Percentiles rank a stretch among this genome's conserved stretches.
These are phyloP conservation scores for Hypoxylon perforatum DNA, from an alignment of 495 filamentous ascomycete genomes.

Conservation along the genomic window DNA sequence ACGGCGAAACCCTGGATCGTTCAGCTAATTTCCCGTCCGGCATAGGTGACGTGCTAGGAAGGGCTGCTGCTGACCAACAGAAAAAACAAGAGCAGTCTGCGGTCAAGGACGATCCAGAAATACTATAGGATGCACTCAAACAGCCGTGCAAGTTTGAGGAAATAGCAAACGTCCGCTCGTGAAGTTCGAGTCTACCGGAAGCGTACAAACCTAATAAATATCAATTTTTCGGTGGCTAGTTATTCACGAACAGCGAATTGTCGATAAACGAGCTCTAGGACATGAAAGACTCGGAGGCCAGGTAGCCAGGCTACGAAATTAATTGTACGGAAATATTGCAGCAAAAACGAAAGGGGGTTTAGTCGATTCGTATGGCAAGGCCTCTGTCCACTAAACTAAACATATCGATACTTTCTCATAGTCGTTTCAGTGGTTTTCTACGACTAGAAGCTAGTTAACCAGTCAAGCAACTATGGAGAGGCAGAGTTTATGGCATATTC, in stretches of 20 bases:
- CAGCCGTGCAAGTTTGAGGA: neutral
- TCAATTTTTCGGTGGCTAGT: neutral
- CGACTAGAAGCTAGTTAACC: neutral
- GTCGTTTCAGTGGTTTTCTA: neutral
- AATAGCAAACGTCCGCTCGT: neutral
- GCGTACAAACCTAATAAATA: neutral
- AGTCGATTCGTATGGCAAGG: neutral
- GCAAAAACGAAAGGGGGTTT: neutral
- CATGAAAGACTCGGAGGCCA: neutral
- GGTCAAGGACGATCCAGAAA: slow-evolving; percentile 52
- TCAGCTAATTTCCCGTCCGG: slow-evolving; percentile 57
- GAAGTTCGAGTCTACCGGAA: no score
- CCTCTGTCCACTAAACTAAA: slow-evolving; percentile 4
- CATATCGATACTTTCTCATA: neutral
- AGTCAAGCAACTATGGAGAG: neutral
- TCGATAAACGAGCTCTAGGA: neutral
- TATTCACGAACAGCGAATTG: neutral
- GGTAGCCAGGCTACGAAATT: neutral
- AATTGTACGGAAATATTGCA: neutral
- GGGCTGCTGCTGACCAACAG: slow-evolving; percentile 54
- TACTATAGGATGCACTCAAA: slow-evolving; percentile 44
- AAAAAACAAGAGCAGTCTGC: slow-evolving; percentile 43
- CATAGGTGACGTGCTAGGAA: slow-evolving; percentile 58
- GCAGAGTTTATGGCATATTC: neutral
- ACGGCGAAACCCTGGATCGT: slow-evolving; percentile 64